Evolutionary conservation across 2,329 filamentous ascomycete species (phyloP).

Genomic region (Aspergillus sp.): DNA sequence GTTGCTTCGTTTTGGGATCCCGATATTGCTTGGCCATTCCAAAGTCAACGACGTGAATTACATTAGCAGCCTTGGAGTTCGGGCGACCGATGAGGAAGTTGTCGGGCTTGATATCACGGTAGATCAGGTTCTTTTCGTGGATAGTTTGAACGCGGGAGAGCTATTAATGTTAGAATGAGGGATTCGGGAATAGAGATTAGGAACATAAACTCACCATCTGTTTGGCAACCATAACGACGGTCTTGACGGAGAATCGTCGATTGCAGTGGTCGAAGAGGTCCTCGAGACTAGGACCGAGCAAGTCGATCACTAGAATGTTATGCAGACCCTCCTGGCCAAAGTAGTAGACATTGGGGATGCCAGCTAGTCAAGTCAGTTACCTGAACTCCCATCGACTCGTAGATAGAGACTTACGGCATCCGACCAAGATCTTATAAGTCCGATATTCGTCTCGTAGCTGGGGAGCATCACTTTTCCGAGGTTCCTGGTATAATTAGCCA

Average conservation of each 20-base stretch:
- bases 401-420: conserved; percentile 77
- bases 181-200: neutral
- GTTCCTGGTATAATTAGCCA: conserved; percentile 66
- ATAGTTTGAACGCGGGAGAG: conserved; percentile 90
- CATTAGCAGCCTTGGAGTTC: conserved; percentile 89
- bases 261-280: conserved; percentile 98
- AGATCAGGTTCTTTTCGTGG: conserved; percentile 98
- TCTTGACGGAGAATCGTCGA: conserved; percentile 92
- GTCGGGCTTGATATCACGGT: conserved; percentile 98
- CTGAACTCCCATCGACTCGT: neutral
- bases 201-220: conserved; percentile 76
- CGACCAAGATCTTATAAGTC: conserved; percentile 98
- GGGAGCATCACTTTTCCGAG: conserved; percentile 95
- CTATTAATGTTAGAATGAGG: conserved; percentile 44
- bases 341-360: conserved; percentile 99
- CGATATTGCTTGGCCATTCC: conserved; percentile 99
- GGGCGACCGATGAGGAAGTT: conserved; percentile 97
- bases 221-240: conserved; percentile 98
- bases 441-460: conserved; percentile 97
- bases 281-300: conserved; percentile 90
- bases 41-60: conserved; percentile 98
- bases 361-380: conserved; percentile 62
- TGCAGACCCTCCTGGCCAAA: conserved; percentile 98
- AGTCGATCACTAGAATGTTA: conserved; percentile 97
- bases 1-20: conserved; percentile 98